Evolutionary conservation across 2,329 filamentous ascomycete species (phyloP).

Genomic region (Colletotrichum acutatum): DNA sequence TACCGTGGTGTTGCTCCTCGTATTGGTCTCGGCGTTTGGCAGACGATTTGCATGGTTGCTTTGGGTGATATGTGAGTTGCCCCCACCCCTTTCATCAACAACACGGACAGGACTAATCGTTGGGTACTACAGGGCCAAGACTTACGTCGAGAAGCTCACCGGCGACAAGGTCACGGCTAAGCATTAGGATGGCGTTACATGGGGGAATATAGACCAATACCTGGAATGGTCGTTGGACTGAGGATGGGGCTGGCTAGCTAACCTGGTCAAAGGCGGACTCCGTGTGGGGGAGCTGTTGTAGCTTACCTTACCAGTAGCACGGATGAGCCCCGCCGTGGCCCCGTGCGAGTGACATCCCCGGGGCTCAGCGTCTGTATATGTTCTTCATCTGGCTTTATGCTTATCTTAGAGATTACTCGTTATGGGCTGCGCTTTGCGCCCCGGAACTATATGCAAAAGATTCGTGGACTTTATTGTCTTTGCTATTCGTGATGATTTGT

Average conservation of each 20-base stretch:
- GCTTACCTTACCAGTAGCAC: constrained; percentile 2
- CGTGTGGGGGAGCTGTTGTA: constrained; percentile 12
- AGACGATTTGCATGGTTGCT: constrained; percentile 99
- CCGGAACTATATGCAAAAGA: constrained; percentile 23
- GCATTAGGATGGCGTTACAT: constrained; percentile 65
- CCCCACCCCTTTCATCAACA: not conserved
- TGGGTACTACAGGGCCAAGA: constrained; percentile 66
- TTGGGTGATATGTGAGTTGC: constrained; percentile 91
- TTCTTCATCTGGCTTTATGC: constrained; percentile 22
- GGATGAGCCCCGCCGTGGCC: constrained; percentile 6
- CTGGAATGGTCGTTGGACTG: constrained; percentile 28
- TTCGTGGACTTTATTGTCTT: not conserved
- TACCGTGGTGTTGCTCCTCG: constrained; percentile 96
- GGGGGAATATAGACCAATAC: constrained; percentile 35
- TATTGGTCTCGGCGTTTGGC: constrained; percentile 96
- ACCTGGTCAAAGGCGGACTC: constrained; percentile 5
- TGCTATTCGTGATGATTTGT: not conserved
- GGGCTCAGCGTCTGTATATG: constrained; percentile 27
- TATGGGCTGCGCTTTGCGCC: constrained; percentile 4
- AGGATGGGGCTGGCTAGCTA: constrained; percentile 9
- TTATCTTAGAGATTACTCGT: constrained; percentile 18
- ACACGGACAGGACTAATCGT: constrained; percentile 39
- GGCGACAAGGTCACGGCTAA: constrained; percentile 73
- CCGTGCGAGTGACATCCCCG: constrained; percentile 32
- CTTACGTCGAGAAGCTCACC: constrained; percentile 74